Base-by-base conservation (phyloP, 495 filamentous ascomycete species). In the Astrocystis sublimbata region DNA sequence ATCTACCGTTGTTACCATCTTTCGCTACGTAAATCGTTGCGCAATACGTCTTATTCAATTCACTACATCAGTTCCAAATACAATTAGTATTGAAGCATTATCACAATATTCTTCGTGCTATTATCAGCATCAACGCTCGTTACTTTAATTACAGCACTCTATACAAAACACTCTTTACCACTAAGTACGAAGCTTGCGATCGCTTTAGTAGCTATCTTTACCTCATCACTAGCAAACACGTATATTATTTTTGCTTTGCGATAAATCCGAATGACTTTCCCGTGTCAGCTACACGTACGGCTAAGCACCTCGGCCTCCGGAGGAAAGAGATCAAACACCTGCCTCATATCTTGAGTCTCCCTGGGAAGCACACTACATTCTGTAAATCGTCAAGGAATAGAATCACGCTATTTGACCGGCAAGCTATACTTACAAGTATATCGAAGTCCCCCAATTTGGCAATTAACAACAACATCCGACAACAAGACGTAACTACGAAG, bases 161-260 rank as follows among this genome's bases (percentile, higher is more conserved):
- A 1, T 75, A 72, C 57, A 38, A 65, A 13, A 71, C 69, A 40
- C 69, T 77, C 7, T 67, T 23, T 60, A 75, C 68, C n/a, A 67
- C 54, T n/a, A 51, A 73, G 33, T 75, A 73, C 58, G 65, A 67
- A 21, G 69, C 46, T 12, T 79, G 76, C 64, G 59, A 65, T 35
- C 66, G 67, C 21, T 77, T 74, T 40, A 74, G 73, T 45, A 64
- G 61, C 13, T 73, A 78, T 56, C 51, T 78, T n/a, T 77, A 78
- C 49, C 60, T 76, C 35, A 63, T 74, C 51, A 75, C 71, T 21
- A 76, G 75, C 63, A 65, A 66, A 40, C 70, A 71, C 38, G 72
- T 77, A 36, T 76, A 75, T 65, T 77, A 69, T 58, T 68, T 68
- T 26, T 78, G 75, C 65, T 75, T 76, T 54, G 67, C 66, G 17